Conservation (phyloP, 495 filamentous ascomycete species). For the Aspergillus mulundensis region DNA sequence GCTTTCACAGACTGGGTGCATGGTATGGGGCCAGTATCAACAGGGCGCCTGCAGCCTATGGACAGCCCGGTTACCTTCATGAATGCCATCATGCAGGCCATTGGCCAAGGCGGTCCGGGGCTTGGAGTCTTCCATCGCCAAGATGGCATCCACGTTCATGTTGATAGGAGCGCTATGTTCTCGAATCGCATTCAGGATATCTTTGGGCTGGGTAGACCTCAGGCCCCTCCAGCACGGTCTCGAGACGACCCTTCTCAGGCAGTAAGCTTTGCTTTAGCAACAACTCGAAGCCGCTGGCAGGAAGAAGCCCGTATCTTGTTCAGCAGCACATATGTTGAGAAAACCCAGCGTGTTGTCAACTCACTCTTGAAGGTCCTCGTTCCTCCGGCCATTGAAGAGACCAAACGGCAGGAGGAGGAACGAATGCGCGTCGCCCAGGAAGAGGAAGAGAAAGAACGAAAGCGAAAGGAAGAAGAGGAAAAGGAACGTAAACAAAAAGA, state of each 20-base stretch:
- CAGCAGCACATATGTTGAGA: conserved; percentile 62
- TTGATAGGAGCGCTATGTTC: conserved; percentile 45
- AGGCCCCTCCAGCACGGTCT: conserved; percentile 38
- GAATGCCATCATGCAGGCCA: conserved; percentile 56
- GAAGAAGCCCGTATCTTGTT: conserved; percentile 89
- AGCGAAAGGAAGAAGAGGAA: conserved; percentile 60
- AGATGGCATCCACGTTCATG: conserved; percentile 56
- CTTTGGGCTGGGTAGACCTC: conserved; percentile 48
- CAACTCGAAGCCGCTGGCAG: conserved; percentile 75
- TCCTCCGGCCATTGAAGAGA: conserved; percentile 73
- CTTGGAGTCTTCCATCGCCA: conserved; percentile 54
- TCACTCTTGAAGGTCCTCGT: conserved; percentile 71
- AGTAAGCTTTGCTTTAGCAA: conserved; percentile 64
- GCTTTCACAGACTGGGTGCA: conserved; percentile 54
- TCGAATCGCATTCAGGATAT: conserved; percentile 55
- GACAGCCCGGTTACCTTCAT: conserved; percentile 62
- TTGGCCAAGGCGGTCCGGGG: conserved; percentile 47
- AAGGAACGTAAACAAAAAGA: conserved; percentile 59
- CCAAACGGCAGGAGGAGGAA: conserved; percentile 44
- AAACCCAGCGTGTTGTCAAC: conserved; percentile 64
- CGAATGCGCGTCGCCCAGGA: conserved; percentile 50
- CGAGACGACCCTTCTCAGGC: conserved; percentile 61
- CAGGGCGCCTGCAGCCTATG: conserved; percentile 46
- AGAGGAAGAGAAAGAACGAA: conserved; percentile 53
- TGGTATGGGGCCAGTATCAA: conserved; percentile 46